Conservation (phyloP, 148 eudicot genomes). For the Silene latifolia region DNA sequence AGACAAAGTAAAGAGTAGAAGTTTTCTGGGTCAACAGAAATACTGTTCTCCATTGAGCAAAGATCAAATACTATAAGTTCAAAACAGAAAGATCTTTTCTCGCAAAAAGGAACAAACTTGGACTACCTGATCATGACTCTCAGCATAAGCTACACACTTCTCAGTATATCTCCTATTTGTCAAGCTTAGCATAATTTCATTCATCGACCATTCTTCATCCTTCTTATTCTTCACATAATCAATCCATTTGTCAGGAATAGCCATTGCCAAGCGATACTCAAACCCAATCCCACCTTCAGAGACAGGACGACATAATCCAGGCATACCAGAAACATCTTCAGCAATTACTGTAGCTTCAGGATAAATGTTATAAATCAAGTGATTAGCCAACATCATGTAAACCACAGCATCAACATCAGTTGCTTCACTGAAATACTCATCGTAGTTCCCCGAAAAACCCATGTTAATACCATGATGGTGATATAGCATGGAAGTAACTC, state of each 20-base stretch:
- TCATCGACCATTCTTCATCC: conserved; percentile 83
- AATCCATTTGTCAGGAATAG: conserved; percentile 96
- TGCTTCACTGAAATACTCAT: conserved; percentile 82
- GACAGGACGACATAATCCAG: conserved; percentile 82
- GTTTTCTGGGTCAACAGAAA: not conserved
- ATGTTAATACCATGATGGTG: conserved; percentile 89
- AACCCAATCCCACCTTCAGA: conserved; percentile 89
- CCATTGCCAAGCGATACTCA: conserved; percentile 96
- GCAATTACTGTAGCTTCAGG: conserved; percentile 89
- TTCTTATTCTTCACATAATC: conserved; percentile 81
- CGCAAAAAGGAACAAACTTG: conserved; percentile 16
- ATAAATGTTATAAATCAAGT: conserved; percentile 52
- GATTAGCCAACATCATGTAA: conserved; percentile 87
- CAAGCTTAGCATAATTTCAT: conserved; percentile 65
- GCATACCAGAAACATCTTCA: conserved; percentile 99
- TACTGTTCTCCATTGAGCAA: not conserved
- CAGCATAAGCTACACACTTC: conserved; percentile 95
- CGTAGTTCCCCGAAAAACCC: conserved; percentile 70
- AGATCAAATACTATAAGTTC: not conserved
- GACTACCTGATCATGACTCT: conserved; percentile 95
- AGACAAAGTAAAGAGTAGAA: not conserved
- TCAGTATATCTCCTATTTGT: conserved; percentile 93
- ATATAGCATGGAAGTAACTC: conserved; percentile 94
- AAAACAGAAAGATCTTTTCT: conserved; percentile 2
- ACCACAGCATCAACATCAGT: conserved; percentile 95